Percentiles rank a stretch among this genome's conserved stretches.
phyloP scores from a whole-genome alignment of 495 filamentous ascomycete species.

The Aspergillus sclerotiicarbonarius region DNA sequence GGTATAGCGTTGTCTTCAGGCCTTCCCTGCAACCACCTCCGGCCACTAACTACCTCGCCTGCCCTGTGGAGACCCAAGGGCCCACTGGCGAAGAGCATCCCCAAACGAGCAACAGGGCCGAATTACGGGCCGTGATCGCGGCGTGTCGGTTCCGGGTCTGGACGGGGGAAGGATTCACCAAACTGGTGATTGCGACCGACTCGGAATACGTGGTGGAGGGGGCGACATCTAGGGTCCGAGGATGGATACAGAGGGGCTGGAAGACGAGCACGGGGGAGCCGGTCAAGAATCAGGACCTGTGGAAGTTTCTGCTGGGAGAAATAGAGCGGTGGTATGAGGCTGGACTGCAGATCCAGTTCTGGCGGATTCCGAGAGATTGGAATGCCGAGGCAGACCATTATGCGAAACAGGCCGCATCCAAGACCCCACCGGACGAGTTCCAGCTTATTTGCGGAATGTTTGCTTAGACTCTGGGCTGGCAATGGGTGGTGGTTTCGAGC shows the following conservation, averaged over 20 bases:
- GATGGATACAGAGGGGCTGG: constrained; percentile 27
- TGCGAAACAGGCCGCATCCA: not conserved
- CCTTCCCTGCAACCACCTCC: not conserved
- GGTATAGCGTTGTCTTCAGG: not conserved
- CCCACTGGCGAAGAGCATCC: constrained; percentile 20
- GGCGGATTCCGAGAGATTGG: constrained; percentile 29
- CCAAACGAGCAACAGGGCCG: constrained; percentile 40
- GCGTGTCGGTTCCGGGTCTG: constrained; percentile 24
- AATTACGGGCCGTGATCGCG: constrained; percentile 42
- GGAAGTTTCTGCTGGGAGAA: constrained; percentile 25
- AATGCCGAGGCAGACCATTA: constrained; percentile 27
- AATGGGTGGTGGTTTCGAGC: no score
- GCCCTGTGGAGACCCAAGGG: constrained; percentile 19
- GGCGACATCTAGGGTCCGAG: constrained; percentile 25
- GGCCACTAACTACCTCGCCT: not conserved
- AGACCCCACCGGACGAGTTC: no score
- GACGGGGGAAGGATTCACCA: constrained; percentile 10
- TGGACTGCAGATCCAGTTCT: constrained; percentile 33
- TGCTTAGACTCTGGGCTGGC: no score
- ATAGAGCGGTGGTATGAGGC: constrained; percentile 15
- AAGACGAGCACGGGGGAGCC: constrained; percentile 13
- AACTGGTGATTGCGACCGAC: constrained; percentile 37
- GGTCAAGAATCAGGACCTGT: constrained; percentile 42
- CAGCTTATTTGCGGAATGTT: no score
- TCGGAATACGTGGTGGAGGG: constrained; percentile 38